Conservation (phyloP, 768 basidiomycete species). For the Rhodocollybia butyracea region DNA sequence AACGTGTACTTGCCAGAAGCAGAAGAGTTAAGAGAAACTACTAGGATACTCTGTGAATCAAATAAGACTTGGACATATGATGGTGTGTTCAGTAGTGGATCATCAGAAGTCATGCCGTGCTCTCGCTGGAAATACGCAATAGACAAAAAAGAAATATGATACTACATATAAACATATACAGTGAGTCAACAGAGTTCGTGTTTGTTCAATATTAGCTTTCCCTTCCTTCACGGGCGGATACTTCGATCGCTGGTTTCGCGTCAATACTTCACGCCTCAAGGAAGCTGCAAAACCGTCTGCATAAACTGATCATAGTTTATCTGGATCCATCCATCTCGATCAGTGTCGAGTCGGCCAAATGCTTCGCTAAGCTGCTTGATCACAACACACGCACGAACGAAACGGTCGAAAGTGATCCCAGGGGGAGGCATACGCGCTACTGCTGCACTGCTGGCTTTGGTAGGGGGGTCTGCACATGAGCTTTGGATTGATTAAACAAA, state of each 20-base stretch:
- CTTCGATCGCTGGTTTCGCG: no score
- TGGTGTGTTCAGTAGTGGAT: no score
- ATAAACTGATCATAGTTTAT: conserved; percentile 73
- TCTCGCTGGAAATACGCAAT: background rate
- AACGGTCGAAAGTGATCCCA: conserved; percentile 83
- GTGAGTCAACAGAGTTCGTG: background rate
- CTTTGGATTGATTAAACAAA: background rate
- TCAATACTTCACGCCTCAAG: conserved; percentile 32
- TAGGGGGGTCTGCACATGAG: no score
- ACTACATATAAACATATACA: background rate
- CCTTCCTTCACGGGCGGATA: background rate
- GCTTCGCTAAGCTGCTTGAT: conserved; percentile 75
- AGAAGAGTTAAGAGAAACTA: no score
- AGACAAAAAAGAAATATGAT: background rate
- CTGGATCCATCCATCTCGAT: conserved; percentile 70
- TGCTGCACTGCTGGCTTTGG: conserved; percentile 47
- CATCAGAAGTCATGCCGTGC: no score
- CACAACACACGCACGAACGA: conserved; percentile 82
- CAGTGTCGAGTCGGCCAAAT: conserved; percentile 63
- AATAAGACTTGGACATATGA: no score
- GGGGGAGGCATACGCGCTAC: conserved; percentile 29
- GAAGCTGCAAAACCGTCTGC: conserved; percentile 61
- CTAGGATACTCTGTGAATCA: no score
- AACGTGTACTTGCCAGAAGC: no score
- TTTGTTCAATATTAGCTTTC: background rate